Evolutionary conservation across 2,329 filamentous ascomycete species (phyloP).

Genomic region (Aspergillus bombycis): DNA sequence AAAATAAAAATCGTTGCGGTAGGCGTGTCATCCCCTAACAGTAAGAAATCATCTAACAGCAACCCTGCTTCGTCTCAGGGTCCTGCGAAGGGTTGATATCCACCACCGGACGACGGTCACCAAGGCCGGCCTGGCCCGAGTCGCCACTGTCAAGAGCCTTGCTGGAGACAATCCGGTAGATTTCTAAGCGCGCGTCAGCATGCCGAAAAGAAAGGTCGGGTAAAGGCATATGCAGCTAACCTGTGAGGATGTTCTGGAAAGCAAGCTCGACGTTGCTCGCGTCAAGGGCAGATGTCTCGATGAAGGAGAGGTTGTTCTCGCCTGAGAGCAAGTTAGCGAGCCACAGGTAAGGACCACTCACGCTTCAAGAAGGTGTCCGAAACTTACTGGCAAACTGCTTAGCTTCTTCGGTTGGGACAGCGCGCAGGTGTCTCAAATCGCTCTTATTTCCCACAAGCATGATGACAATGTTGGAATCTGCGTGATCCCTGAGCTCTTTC

Average conservation of each 20-base stretch:
- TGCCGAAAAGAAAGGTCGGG: slow-evolving; percentile 1
- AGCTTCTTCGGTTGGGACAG: slow-evolving; percentile 95
- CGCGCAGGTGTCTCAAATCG: slow-evolving; percentile 97
- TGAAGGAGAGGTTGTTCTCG: slow-evolving; percentile 98
- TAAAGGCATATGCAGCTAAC: slow-evolving; percentile 39
- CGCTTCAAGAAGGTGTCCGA: not conserved
- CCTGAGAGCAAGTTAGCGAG: slow-evolving; percentile 55
- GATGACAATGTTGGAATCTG: slow-evolving; percentile 98
- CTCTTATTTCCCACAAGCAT: slow-evolving; percentile 99
- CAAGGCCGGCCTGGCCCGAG: slow-evolving; percentile 75
- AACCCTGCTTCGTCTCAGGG: slow-evolving; percentile 68
- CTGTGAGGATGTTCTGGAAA: slow-evolving; percentile 99
- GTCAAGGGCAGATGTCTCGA: slow-evolving; percentile 97
- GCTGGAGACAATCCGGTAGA: slow-evolving; percentile 98
- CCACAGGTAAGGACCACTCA: not conserved
- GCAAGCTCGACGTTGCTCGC: slow-evolving; percentile 99
- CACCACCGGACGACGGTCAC: slow-evolving; percentile 75
- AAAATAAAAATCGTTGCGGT: slow-evolving; percentile 41
- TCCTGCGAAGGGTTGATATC: slow-evolving; percentile 85
- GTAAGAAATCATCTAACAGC: slow-evolving; percentile 39
- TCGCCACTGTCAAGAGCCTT: slow-evolving; percentile 94
- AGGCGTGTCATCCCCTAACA: slow-evolving; percentile 29
- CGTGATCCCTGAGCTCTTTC: slow-evolving; percentile 97
- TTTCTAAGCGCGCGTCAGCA: slow-evolving; percentile 64
- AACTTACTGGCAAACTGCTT: slow-evolving; percentile 92